Conservation (phyloP, 495 filamentous ascomycete species). For the Tricharina praecox region DNA sequence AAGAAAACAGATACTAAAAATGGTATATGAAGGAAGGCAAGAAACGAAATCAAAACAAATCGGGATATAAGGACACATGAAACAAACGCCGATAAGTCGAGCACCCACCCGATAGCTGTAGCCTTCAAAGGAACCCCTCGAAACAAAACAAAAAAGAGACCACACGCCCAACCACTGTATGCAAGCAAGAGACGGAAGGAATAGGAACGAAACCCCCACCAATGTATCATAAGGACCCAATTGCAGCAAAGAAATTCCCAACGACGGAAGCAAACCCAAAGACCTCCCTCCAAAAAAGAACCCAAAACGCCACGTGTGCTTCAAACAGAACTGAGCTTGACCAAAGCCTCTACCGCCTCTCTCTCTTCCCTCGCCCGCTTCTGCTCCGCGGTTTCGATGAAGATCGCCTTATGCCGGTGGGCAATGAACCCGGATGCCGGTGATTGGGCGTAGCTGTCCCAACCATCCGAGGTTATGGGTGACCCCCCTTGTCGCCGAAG, state of each 20-base stretch:
- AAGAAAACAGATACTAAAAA: neutral
- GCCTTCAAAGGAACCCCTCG: too few species aligned
- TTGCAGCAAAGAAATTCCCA: neutral
- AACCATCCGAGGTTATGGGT: slow-evolving; percentile 24
- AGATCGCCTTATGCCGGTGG: slow-evolving; percentile 12
- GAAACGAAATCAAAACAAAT: too few species aligned
- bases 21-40: neutral
- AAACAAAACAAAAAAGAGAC: slow-evolving; percentile 2
- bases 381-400: slow-evolving; percentile 10
- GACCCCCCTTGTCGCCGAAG: slow-evolving; percentile 36
- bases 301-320: slow-evolving; percentile 15
- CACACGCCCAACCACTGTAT: slow-evolving; percentile 4
- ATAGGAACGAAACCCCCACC: neutral
- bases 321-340: slow-evolving; percentile 27
- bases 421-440: slow-evolving; percentile 15
- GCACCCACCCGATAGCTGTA: too few species aligned
- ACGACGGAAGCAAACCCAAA: slow-evolving; percentile 4
- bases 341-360: slow-evolving; percentile 26
- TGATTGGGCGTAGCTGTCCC: slow-evolving; percentile 13
- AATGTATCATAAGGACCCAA: neutral
- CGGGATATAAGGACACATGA: too few species aligned
- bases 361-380: slow-evolving; percentile 22
- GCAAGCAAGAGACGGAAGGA: too few species aligned
- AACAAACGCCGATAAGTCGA: too few species aligned
- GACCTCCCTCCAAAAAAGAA: too few species aligned